phyloP scores from a whole-genome alignment of 176 grass and related monocot species.

The Ensete glaucum region DNA sequence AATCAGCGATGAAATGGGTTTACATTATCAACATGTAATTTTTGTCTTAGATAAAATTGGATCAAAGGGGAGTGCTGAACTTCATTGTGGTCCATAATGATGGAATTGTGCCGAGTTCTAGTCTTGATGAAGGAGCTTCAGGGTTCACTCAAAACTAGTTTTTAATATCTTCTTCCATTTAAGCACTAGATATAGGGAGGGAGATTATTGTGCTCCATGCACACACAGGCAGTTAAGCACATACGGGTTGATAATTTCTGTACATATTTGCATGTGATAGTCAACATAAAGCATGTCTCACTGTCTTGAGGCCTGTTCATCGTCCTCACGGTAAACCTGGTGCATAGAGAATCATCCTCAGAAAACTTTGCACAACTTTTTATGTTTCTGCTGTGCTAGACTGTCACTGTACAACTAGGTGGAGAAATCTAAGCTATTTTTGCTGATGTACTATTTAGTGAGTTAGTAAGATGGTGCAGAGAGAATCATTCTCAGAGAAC shows the following conservation, averaged over 20 bases:
- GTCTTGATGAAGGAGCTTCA: neutral
- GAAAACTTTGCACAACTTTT: neutral
- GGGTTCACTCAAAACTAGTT: no score
- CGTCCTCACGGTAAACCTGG: no score
- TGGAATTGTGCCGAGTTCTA: neutral
- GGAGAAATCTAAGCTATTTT: no score
- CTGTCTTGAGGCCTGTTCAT: neutral
- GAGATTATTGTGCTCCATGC: neutral
- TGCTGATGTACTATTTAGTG: neutral
- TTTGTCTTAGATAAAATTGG: neutral
- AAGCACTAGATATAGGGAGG: neutral
- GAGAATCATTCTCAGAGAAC: neutral
- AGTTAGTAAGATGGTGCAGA: no score
- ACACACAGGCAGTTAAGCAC: neutral
- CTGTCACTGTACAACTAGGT: neutral
- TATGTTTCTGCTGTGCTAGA: neutral
- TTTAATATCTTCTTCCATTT: neutral
- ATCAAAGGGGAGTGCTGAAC: neutral
- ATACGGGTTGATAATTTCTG: neutral
- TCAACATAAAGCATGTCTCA: neutral
- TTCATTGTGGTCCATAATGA: neutral
- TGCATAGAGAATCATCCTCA: neutral
- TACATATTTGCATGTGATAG: neutral
- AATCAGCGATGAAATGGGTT: no score
- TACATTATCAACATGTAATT: neutral